Base-by-base conservation (phyloP, 1,284 basidiomycete species). In the Xanthoconium separans region DNA sequence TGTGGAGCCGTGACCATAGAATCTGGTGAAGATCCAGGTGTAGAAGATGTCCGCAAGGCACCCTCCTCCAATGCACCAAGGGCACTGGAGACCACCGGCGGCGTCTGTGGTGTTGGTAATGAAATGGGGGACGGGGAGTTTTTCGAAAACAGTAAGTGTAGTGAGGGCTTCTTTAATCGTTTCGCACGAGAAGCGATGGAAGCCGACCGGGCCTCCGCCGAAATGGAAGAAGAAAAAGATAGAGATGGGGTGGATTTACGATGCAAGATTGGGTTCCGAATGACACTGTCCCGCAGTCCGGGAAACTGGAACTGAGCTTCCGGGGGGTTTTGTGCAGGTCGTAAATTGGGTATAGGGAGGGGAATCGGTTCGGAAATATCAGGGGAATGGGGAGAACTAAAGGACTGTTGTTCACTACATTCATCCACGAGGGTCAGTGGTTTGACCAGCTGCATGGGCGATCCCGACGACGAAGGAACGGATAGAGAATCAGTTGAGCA, bases 101-200 rank as follows among this genome's bases (percentile, higher is more conserved):
- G 56, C 36, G 36, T 69, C 3, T 57, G 62, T 49, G 64, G 30
- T n/a, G 37, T 24, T 16, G 65, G 42, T 33, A 62, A 53, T 41
- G 65, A 63, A 43, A 74, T 58, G 6, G 76, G 58, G 18, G 77
- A 76, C 2, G 71, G 64, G 13, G 79, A 76, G 42, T 74, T 74
- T 65, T 79, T 83, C 24, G 78, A 73, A 63, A 83, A 81, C 24
- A 84, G 65, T 16, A 81, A 64, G 51, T 78, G 78, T 53, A 83
- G 62, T 5, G 82, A 83, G 2, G 81, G 80, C 56, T 79, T 82
- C 66, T 81, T 83, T 53, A 75, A 44, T 59, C 80, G 72, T 54
- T 51, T 69, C 18, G 67, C 68, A 30, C 69, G 65, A 33, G 71
- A 66, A 53, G 66, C 56, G 24, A 71, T 34, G 27, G 68, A 70